A percentile compares a stretch with the other conserved stretches of the same genome.
phyloP scores from a whole-genome alignment of 306 rosid genomes.

The Fagus crenata region DNA sequence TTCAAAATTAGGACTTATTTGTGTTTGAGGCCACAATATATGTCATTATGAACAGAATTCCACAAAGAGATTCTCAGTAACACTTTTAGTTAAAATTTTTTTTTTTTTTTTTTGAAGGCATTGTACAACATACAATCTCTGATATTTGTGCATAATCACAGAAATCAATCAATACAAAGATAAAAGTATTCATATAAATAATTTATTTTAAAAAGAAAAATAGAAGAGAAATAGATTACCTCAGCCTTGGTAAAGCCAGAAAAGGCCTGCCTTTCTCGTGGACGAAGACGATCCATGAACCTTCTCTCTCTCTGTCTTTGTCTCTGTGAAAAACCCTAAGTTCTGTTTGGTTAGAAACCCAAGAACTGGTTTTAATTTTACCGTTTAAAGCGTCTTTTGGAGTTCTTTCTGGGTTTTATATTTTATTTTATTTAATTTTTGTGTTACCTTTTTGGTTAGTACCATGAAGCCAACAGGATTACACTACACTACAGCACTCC shows the following conservation, averaged over 20 bases:
- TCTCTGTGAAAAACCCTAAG: conserved; percentile 18
- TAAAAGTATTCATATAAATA: neutral
- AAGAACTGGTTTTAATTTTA: neutral
- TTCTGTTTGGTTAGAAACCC: neutral
- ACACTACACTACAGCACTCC: no score
- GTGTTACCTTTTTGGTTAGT: neutral
- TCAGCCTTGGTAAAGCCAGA: conserved; percentile 76
- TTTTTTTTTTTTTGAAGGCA: no score
- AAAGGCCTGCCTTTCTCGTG: conserved; percentile 55
- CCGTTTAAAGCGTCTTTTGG: neutral
- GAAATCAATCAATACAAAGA: neutral
- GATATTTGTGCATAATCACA: neutral
- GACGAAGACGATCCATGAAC: conserved; percentile 88
- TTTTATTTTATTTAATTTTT: neutral
- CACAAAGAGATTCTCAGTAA: neutral
- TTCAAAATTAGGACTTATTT: neutral
- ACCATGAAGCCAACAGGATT: neutral
- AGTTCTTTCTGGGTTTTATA: neutral
- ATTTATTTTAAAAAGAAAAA: no score
- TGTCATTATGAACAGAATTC: neutral
- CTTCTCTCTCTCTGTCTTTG: neutral
- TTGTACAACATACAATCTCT: neutral
- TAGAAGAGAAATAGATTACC: conserved; percentile 38
- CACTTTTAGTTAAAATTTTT: neutral
- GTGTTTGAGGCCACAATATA: neutral